Conservation (phyloP, 1,139 yeast genomes). For the Pichia terricola region DNA sequence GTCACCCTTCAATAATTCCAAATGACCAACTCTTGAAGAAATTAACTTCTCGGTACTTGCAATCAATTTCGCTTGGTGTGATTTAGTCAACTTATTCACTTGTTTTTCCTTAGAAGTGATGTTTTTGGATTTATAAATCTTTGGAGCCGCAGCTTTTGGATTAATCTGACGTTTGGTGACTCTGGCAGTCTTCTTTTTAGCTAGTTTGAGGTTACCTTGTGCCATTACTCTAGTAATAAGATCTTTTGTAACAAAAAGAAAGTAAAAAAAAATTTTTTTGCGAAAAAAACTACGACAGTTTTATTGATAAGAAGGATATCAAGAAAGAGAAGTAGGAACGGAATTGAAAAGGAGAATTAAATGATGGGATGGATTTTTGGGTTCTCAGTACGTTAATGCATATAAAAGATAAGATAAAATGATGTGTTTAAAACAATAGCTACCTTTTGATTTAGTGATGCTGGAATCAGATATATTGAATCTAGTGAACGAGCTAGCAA, state of each 20-base stretch:
- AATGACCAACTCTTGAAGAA: conserved; percentile 89
- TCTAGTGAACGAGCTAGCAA: no score
- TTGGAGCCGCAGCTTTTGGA: conserved; percentile 71
- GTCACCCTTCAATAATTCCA: conserved; percentile 86
- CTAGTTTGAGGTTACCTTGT: conserved; percentile 42
- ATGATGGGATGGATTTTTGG: no score
- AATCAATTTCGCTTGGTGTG: conserved; percentile 30
- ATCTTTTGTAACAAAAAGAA: neutral
- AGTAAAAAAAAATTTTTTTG: no score
- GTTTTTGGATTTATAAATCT: conserved; percentile 61
- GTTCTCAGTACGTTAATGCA: no score
- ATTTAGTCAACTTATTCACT: conserved; percentile 43
- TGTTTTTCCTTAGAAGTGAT: conserved; percentile 32
- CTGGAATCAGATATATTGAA: no score
- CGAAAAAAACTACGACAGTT: neutral
- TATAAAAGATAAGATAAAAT: no score
- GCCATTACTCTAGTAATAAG: conserved; percentile 31
- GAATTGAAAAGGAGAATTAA: no score
- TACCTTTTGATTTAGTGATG: no score
- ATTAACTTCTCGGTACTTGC: conserved; percentile 71
- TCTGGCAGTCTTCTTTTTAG: conserved; percentile 39
- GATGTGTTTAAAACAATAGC: no score
- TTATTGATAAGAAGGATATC: no score
- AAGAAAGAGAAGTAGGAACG: no score
- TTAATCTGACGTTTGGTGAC: conserved; percentile 45